phyloP scores from a whole-genome alignment of 352 stramenopile species.

The Phytophthora ohioensis region DNA sequence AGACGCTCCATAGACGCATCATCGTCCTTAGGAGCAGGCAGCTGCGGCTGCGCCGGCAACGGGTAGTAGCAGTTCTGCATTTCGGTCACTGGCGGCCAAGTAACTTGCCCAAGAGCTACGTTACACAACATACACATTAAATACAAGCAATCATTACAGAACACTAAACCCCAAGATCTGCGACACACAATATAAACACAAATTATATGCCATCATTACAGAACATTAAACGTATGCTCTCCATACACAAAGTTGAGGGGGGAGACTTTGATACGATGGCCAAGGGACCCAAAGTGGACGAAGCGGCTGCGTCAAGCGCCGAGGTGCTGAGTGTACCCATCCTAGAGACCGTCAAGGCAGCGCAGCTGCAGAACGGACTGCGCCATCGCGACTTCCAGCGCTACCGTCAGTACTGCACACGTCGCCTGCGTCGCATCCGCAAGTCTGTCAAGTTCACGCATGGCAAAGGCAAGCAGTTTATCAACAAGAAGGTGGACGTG shows the following conservation, averaged over 20 bases:
- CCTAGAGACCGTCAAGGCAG: constrained; percentile 89
- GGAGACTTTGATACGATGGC: constrained; percentile 42
- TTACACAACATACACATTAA: background rate
- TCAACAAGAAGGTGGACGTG: constrained; percentile 88
- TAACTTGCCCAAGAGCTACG: background rate
- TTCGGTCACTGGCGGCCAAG: constrained; percentile 11
- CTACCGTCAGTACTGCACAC: constrained; percentile 92
- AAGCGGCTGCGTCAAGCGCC: constrained; percentile 32
- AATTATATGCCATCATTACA: constrained; percentile 16
- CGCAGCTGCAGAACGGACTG: constrained; percentile 91
- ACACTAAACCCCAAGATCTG: background rate
- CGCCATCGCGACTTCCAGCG: constrained; percentile 92
- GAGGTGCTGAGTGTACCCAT: constrained; percentile 68
- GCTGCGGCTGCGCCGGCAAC: constrained; percentile 35
- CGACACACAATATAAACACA: background rate
- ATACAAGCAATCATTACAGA: background rate
- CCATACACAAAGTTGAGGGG: background rate
- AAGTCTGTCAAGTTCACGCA: constrained; percentile 91
- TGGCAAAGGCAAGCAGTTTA: constrained; percentile 85
- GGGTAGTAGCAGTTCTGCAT: constrained; percentile 93
- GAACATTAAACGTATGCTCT: background rate
- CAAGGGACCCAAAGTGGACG: constrained; percentile 42
- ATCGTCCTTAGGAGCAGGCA: constrained; percentile 31
- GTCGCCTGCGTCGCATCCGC: constrained; percentile 86
- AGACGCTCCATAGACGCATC: constrained; percentile 45